Evolutionary conservation across 805 yeast genomes (phyloP).

Genomic region (Kluyveromyces lactis): DNA sequence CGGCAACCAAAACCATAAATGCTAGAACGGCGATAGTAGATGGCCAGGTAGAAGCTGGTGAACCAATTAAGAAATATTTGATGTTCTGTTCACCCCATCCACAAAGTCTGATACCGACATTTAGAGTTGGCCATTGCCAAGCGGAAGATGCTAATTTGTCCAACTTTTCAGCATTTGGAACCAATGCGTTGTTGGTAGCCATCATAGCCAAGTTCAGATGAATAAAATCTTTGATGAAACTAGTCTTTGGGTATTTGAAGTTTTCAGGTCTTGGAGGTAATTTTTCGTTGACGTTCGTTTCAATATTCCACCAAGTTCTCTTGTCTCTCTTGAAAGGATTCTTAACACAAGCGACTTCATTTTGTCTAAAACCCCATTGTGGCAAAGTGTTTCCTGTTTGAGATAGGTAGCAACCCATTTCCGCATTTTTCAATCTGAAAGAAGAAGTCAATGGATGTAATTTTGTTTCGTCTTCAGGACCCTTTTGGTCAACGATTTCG

Average conservation of each 20-base stretch:
- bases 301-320: constrained; percentile 87
- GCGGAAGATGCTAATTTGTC: constrained; percentile 67
- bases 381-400: constrained; percentile 64
- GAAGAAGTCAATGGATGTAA: constrained; percentile 72
- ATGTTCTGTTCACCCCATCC: constrained; percentile 61
- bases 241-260: constrained; percentile 55
- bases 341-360: constrained; percentile 63
- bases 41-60: constrained; percentile 74
- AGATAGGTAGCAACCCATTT: constrained; percentile 68
- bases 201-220: constrained; percentile 78
- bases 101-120: constrained; percentile 70
- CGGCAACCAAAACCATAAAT: constrained; percentile 41
- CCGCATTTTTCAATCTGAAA: constrained; percentile 57
- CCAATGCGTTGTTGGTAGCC: constrained; percentile 69
- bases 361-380: constrained; percentile 79
- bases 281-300: constrained; percentile 51
- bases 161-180: constrained; percentile 67
- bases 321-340: constrained; percentile 66
- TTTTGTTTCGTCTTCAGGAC: constrained; percentile 40
- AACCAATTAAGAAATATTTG: constrained; percentile 65
- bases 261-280: constrained; percentile 45
- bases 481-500: constrained; percentile 64
- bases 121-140: constrained; percentile 86
- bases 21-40: constrained; percentile 53
- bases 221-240: constrained; percentile 66